Percentiles rank a stretch among this genome's conserved stretches.
These are phyloP conservation scores for Thyridium curvatum DNA, from an alignment of 2,329 filamentous ascomycete species.

Conservation along the genomic window DNA sequence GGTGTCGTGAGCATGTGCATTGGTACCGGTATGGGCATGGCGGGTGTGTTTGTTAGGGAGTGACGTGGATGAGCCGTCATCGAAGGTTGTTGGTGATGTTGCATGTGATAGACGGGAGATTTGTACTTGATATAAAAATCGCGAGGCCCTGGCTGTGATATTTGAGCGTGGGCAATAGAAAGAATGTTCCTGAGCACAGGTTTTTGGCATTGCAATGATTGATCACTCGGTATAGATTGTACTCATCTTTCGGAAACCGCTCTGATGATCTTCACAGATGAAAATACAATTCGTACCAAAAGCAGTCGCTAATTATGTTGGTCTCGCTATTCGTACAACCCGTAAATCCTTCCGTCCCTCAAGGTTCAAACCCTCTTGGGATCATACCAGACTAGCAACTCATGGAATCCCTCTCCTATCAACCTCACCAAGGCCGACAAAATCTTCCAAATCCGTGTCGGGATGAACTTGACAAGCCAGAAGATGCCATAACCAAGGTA, in stretches of 20 bases:
- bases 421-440: slow-evolving; percentile 21
- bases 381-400: slow-evolving; percentile 27
- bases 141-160: too few species aligned
- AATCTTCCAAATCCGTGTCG: slow-evolving; percentile 23
- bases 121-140: too few species aligned
- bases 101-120: neutral
- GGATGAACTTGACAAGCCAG: slow-evolving; percentile 25
- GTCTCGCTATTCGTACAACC: too few species aligned
- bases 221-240: too few species aligned
- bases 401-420: slow-evolving; percentile 22
- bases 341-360: too few species aligned
- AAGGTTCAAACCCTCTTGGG: slow-evolving; percentile 19
- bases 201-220: too few species aligned
- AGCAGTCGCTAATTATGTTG: too few species aligned
- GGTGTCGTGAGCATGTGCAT: slow-evolving; percentile 91
- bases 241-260: too few species aligned
- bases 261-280: too few species aligned
- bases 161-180: too few species aligned
- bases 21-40: slow-evolving; percentile 72
- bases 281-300: too few species aligned
- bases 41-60: slow-evolving; percentile 24
- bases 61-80: neutral
- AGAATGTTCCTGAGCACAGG: too few species aligned
- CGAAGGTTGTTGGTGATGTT: neutral
- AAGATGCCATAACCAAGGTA: slow-evolving; percentile 15